Conservation (phyloP, 2,329 filamentous ascomycete species). For the Capronia coronata region DNA sequence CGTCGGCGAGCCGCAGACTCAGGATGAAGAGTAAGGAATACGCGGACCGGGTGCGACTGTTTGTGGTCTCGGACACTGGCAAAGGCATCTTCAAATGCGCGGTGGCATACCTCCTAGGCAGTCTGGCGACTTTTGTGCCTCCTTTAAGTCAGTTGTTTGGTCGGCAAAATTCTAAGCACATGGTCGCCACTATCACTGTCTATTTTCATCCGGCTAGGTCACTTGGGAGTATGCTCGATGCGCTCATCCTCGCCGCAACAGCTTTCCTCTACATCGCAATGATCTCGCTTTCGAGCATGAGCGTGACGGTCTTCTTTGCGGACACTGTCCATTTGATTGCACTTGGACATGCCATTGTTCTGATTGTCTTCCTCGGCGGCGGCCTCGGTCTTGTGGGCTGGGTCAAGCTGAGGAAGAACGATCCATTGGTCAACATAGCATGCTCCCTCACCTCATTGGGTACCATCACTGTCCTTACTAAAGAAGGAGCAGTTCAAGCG, state of each 20-base stretch:
- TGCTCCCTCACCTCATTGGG: slow-evolving; percentile 81
- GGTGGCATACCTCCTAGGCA: slow-evolving; percentile 79
- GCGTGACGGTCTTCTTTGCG: slow-evolving; percentile 72
- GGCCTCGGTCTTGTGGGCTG: slow-evolving; percentile 82
- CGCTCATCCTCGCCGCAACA: slow-evolving; percentile 65
- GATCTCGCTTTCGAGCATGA: slow-evolving; percentile 79
- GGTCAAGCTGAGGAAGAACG: slow-evolving; percentile 73
- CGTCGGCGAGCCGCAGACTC: neutral
- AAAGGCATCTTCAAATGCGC: slow-evolving; percentile 84
- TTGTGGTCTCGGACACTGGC: slow-evolving; percentile 65
- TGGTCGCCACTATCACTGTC: slow-evolving; percentile 87
- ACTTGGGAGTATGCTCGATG: slow-evolving; percentile 83
- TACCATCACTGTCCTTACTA: slow-evolving; percentile 83
- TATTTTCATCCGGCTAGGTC: slow-evolving; percentile 90
- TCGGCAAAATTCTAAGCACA: slow-evolving; percentile 82
- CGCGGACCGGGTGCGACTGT: slow-evolving; percentile 48
- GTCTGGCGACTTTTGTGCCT: slow-evolving; percentile 75
- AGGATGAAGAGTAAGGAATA: slow-evolving; percentile 26
- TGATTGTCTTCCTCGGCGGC: slow-evolving; percentile 77
- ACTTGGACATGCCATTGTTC: slow-evolving; percentile 69
- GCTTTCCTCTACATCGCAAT: slow-evolving; percentile 74
- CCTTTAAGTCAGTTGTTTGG: slow-evolving; percentile 68
- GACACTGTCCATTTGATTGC: slow-evolving; percentile 58
- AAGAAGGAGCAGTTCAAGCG: slow-evolving; percentile 79
- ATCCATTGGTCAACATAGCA: slow-evolving; percentile 74